phyloP scores from a whole-genome alignment of 306 rosid species.

The Oxytropis ochrocephala region DNA sequence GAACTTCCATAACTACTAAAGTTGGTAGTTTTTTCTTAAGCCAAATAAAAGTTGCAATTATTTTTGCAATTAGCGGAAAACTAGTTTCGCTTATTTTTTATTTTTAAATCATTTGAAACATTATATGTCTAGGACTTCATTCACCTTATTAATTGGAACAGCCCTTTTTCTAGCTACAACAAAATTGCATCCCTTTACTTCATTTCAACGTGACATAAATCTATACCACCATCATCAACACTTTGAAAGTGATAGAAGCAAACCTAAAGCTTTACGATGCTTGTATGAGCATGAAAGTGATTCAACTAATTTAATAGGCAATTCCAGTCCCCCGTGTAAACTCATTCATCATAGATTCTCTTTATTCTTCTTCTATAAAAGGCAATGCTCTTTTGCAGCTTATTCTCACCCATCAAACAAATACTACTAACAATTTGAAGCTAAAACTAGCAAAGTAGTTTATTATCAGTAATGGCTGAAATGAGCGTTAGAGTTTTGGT shows the following conservation, averaged over 20 bases:
- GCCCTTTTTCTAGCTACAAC: too few species aligned
- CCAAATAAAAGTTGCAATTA: too few species aligned
- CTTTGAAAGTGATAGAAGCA: conserved; percentile 7
- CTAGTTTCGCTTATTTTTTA: too few species aligned
- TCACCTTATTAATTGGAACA: too few species aligned
- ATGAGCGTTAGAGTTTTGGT: neutral
- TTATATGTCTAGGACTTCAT: too few species aligned
- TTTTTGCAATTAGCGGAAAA: too few species aligned
- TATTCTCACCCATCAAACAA: conserved; percentile 22
- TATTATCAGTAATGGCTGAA: conserved; percentile 13
- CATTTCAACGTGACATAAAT: neutral
- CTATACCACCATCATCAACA: neutral
- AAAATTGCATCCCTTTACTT: too few species aligned
- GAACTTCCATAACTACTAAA: too few species aligned
- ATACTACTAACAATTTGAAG: neutral
- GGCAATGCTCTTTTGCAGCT: neutral
- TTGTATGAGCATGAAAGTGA: neutral
- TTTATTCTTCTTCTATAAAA: conserved; percentile 22
- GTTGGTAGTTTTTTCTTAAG: too few species aligned
- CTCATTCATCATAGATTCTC: neutral
- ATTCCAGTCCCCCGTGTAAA: neutral
- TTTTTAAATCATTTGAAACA: too few species aligned
- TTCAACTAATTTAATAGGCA: neutral
- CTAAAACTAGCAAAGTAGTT: neutral
- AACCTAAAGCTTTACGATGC: neutral